phyloP scores from a whole-genome alignment of 441 rosid genomes.

The Macaranga tanarius region DNA sequence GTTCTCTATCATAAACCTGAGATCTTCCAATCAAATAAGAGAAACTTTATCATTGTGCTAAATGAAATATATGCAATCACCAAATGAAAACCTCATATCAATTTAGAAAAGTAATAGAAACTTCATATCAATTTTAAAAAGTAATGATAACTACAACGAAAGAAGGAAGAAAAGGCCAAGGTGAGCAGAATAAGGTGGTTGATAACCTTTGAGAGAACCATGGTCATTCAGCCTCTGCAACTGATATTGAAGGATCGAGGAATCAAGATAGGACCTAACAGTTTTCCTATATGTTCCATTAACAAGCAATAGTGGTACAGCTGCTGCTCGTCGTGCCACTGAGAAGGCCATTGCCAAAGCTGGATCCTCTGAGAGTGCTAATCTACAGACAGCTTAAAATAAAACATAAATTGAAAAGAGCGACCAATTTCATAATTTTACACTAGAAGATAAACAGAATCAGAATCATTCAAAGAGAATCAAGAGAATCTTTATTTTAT shows the following conservation, averaged over 20 bases:
- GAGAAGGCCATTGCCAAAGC: slow-evolving; percentile 99
- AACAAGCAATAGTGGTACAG: slow-evolving; percentile 89
- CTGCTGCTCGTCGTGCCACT: slow-evolving; percentile 96
- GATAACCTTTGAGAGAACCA: slow-evolving; percentile 80
- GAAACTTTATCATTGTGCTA: not conserved
- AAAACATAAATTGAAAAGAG: slow-evolving; percentile 20
- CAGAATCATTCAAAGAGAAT: slow-evolving; percentile 14
- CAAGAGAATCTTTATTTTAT: not conserved
- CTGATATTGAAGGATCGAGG: slow-evolving; percentile 88
- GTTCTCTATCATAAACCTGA: not conserved
- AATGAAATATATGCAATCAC: not conserved
- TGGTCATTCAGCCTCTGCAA: slow-evolving; percentile 82
- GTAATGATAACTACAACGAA: too few species aligned
- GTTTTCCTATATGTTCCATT: slow-evolving; percentile 98
- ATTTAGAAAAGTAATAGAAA: not conserved
- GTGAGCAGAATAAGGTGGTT: slow-evolving; percentile 21
- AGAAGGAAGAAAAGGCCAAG: not conserved
- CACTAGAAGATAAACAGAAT: slow-evolving; percentile 1
- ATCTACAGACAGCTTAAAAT: slow-evolving; percentile 47
- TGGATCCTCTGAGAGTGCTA: slow-evolving; percentile 95
- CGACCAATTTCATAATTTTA: slow-evolving; percentile 6
- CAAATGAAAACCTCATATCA: not conserved
- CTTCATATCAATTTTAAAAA: not conserved
- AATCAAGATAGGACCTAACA: slow-evolving; percentile 87
- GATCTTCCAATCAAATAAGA: not conserved